Base-by-base conservation (phyloP, 495 filamentous ascomycete species). In the Lindgomyces ingoldianus region DNA sequence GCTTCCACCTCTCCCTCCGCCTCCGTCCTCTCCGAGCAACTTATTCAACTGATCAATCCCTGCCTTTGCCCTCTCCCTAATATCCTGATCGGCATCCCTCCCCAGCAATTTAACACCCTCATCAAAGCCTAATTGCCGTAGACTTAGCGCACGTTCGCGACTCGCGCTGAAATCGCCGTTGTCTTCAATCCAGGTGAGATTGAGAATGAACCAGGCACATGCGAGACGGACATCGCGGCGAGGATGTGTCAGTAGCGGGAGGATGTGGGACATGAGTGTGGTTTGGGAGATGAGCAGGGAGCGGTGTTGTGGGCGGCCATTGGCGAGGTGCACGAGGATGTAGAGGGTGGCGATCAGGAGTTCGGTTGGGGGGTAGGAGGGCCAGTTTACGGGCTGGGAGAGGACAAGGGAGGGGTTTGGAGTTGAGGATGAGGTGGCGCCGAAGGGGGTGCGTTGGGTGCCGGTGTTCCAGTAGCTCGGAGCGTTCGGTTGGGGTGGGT, bases 281-380 rank as follows among this genome's bases (percentile, higher is more conserved):
- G 71, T 75, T 67, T 96, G 87, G 33, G 81, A 81, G 26, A 87
- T 82, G 22, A 98, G 77, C n/a, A 88, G 76, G 61, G 90, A 84
- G 8, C 90, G 87, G 72, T 97, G 91, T 44, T 83, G 80, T 0
- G 91, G 86, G 14, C 81, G 75, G 54, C 90, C 88, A 14, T 91
- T 91, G 14, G 91, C 91, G 64, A 98, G 85, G 76, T 97, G 91
- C 42, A 91, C 86, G 54, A 98, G 78, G 56, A 95, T 83, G 70
- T 83, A 91, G 26, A 87, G 83, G 25, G 91, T 87, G 16, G 89
- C 81, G 68, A 78, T 81, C 59, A 96, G 80, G 60, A 97, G 87
- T 74, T 94, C 88, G 53, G 81, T 42, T 45, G 67, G 50, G 12
- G 60, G 50, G 50, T 65, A 58, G 26, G 27, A 9, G n/a, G 67